A percentile compares a stretch with the other conserved stretches of the same genome.
Conservation (phyloP, 2,329 filamentous ascomycete species). For the Tolypocladium capitatum region DNA sequence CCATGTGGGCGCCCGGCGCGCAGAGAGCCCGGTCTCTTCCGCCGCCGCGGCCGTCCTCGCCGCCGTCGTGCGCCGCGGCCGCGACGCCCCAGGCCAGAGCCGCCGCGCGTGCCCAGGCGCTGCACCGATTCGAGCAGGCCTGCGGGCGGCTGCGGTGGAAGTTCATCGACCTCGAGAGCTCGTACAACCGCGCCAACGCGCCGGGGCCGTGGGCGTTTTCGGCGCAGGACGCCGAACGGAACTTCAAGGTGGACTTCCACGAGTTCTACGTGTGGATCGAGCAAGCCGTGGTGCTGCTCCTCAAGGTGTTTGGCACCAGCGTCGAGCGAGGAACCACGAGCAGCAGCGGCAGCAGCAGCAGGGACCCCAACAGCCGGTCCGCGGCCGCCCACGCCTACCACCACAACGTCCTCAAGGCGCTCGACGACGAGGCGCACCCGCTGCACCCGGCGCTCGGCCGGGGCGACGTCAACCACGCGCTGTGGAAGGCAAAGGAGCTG, state of each 20-base stretch:
- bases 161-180: conserved; percentile 42
- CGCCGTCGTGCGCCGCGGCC: not conserved
- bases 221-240: conserved; percentile 40
- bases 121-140: conserved; percentile 46
- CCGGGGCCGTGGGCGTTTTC: conserved; percentile 21
- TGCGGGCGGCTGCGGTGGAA: conserved; percentile 51
- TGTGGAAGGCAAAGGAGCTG: conserved; percentile 55
- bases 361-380: not conserved
- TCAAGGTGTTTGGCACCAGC: conserved; percentile 48
- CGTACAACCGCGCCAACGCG: conserved; percentile 37
- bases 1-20: conserved; percentile 4
- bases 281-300: conserved; percentile 52
- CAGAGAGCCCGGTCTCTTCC: conserved; percentile 3
- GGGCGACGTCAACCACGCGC: conserved; percentile 40
- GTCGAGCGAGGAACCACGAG: conserved; percentile 19
- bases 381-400: conserved; percentile 43
- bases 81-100: not conserved
- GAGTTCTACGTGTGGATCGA: conserved; percentile 65
- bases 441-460: conserved; percentile 41
- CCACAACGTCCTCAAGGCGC: conserved; percentile 51
- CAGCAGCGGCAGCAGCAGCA: conserved; percentile 14
- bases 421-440: conserved; percentile 44
- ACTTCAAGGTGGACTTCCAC: conserved; percentile 69
- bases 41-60: not conserved
- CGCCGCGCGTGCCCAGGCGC: conserved; percentile 22